Evolutionary conservation across 2,329 filamentous ascomycete species (phyloP).

Genomic region (Dactylellina cionopaga): DNA sequence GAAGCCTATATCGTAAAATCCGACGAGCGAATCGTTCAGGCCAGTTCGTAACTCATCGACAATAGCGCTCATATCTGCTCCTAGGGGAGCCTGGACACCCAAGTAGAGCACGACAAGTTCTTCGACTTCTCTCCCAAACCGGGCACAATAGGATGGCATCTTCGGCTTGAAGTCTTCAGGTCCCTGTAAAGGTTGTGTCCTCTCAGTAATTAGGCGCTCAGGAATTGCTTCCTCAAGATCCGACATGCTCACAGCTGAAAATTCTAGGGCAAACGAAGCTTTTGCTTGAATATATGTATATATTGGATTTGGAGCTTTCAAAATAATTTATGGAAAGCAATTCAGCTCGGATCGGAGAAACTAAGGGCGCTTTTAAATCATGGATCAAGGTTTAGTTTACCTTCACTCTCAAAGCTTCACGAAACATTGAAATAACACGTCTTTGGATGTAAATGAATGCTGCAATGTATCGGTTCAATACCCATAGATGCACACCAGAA

Average conservation of each 20-base stretch:
- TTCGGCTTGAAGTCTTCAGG: background rate
- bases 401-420: too few relatives aligned
- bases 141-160: background rate
- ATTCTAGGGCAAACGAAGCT: too few relatives aligned
- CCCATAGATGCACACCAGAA: too few relatives aligned
- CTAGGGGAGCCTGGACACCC: background rate
- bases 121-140: background rate
- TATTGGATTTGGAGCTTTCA: too few relatives aligned
- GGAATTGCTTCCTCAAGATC: background rate
- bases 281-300: too few relatives aligned
- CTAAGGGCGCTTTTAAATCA: too few relatives aligned
- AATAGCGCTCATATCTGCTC: background rate
- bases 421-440: too few relatives aligned
- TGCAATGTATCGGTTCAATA: too few relatives aligned
- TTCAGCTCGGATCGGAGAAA: too few relatives aligned
- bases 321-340: too few relatives aligned
- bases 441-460: too few relatives aligned
- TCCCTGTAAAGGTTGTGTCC: background rate
- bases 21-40: background rate
- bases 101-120: background rate
- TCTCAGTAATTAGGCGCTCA: background rate
- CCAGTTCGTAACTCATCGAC: background rate
- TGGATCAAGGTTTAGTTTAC: too few relatives aligned
- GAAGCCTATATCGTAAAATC: conserved; percentile 1
- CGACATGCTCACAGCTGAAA: background rate